Evolutionary conservation across 2,329 filamentous ascomycete genomes (phyloP), one percentile per base, ranked within the genome.

Genomic region (Colletotrichum godetiae): DNA sequence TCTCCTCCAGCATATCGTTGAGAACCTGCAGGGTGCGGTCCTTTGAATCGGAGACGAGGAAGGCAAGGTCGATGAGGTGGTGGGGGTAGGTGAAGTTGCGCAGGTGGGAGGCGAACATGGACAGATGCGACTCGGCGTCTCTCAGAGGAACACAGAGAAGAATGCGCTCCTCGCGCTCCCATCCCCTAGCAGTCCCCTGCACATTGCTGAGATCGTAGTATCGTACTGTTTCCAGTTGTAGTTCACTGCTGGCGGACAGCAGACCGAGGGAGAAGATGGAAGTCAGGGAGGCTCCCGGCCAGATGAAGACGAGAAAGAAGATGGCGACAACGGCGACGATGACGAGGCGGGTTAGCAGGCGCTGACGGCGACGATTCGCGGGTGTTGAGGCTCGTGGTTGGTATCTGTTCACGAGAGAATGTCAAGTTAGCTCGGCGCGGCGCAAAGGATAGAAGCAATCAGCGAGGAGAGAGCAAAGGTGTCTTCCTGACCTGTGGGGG

Each of bases 51-150:
- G 97, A 98, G 29, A 99, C 97, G 37, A 99, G 88, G 80, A 99
- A 99, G 6, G 97, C 97, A 59, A 99, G 89, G 81, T 99, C 97
- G 80, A 99, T 97, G 63, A 99, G 89, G 81, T 97, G 93, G 82
- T 99, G 97, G 0, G 97, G 97, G 80, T 99, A 99, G 22, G 97
- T 99, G 77, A 99, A 93, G 84, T 99, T 99, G 77, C 92, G 92
- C 72, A 99, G 88, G 81, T 99, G 97, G n/a, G 93, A 93, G 85
- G 99, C 99, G 89, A 99, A 98, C 96, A 99, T 98, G 74, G 93
- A 91, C 61, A 99, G 85, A 87, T 99, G 97, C 31, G 94, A 89
- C 79, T 97, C 92, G 58, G 97, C 97, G 83, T 99, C 97, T 83
- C 97, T 91, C 68, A 99, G 89, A 57, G 97, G 97, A 19, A 97